A percentile compares a stretch with the other conserved stretches of the same genome.
Evolutionary conservation across 2,329 filamentous ascomycete species (phyloP).

Genomic region (Paramyrothecium sp.): DNA sequence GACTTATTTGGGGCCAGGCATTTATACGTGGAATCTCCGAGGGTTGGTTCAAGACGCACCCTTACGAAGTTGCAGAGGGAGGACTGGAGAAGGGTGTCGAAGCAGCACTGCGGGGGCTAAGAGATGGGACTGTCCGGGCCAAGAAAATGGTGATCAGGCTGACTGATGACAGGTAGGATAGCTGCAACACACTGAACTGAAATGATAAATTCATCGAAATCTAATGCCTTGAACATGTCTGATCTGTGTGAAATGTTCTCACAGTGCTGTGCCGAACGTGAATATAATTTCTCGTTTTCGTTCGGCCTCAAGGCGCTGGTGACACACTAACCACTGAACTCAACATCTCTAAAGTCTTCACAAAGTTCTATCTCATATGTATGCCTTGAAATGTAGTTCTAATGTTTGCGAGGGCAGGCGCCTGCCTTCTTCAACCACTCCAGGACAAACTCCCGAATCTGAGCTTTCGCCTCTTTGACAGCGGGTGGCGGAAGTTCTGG

Average conservation of each 20-base stretch:
- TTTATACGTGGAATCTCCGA: conserved; percentile 9
- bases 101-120: background rate
- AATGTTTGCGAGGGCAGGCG: too few relatives aligned
- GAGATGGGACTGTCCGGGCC: background rate
- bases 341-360: too few relatives aligned
- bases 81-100: background rate
- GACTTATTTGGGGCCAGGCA: background rate
- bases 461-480: conserved; percentile 56
- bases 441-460: conserved; percentile 60
- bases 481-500: conserved; percentile 59
- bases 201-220: too few relatives aligned
- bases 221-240: too few relatives aligned
- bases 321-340: too few relatives aligned
- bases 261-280: too few relatives aligned
- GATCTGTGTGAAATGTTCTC: too few relatives aligned
- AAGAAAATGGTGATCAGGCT: background rate
- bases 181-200: too few relatives aligned
- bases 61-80: background rate
- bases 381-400: too few relatives aligned
- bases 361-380: background rate
- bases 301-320: too few relatives aligned
- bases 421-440: conserved; percentile 52
- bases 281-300: too few relatives aligned
- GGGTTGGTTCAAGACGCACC: conserved; percentile 13
- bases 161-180: background rate